These are phyloP conservation scores for Aspergillus steynii DNA, from an alignment of 495 filamentous ascomycete species.

Conservation along the genomic window DNA sequence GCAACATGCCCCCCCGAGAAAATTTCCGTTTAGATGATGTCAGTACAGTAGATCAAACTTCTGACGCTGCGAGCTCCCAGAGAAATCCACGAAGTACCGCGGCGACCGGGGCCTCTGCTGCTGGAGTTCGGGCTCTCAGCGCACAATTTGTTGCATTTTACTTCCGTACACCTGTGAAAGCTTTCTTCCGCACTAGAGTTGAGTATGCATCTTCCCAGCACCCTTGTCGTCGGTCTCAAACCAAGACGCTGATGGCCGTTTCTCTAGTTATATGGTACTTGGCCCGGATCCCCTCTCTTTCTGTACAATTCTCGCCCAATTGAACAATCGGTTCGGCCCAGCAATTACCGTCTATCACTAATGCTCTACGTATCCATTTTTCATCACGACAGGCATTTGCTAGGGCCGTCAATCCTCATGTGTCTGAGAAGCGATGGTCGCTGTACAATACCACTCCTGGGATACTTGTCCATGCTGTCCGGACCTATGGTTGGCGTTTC, in stretches of 20 bases:
- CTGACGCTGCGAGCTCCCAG: constrained; percentile 16
- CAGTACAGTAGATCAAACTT: constrained; percentile 3
- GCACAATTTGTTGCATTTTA: constrained; percentile 83
- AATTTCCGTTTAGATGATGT: not conserved
- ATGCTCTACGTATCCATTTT: constrained; percentile 14
- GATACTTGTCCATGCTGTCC: constrained; percentile 75
- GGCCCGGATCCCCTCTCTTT: constrained; percentile 1
- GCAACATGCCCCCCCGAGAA: not conserved
- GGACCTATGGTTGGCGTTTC: constrained; percentile 79
- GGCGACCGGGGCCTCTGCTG: constrained; percentile 73
- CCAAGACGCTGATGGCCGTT: constrained; percentile 13
- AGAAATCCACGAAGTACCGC: constrained; percentile 63
- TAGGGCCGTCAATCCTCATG: constrained; percentile 64
- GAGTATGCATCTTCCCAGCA: constrained; percentile 60
- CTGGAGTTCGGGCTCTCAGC: constrained; percentile 75
- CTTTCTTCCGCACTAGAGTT: constrained; percentile 84
- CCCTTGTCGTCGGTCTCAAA: constrained; percentile 6
- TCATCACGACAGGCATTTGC: constrained; percentile 56
- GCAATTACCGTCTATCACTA: constrained; percentile 20
- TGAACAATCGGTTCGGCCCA: not conserved
- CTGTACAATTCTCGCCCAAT: not conserved
- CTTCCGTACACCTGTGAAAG: constrained; percentile 84
- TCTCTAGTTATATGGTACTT: constrained; percentile 59
- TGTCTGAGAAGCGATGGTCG: constrained; percentile 61
- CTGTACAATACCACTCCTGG: constrained; percentile 75